These are phyloP conservation scores for Clavariopsis aquatica DNA, from an alignment of 495 filamentous ascomycete genomes.

Conservation along the genomic window DNA sequence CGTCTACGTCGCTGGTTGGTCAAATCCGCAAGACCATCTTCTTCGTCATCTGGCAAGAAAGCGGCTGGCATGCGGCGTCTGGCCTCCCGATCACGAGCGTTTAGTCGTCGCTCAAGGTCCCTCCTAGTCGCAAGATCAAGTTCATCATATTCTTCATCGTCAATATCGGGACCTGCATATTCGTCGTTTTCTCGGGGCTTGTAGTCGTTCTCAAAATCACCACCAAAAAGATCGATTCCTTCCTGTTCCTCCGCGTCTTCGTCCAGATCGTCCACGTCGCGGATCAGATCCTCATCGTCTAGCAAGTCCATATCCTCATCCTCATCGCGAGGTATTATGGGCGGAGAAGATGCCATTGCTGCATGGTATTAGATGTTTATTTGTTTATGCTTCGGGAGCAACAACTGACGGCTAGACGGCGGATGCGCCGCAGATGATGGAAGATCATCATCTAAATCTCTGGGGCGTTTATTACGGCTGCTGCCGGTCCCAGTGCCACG, in stretches of 20 bases:
- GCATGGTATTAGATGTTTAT: background rate
- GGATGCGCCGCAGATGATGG: conserved; percentile 66
- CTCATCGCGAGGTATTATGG: conserved; percentile 59
- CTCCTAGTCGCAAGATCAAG: conserved; percentile 68
- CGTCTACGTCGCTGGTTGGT: conserved; percentile 77
- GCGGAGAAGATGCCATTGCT: conserved; percentile 57
- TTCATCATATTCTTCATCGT: conserved; percentile 80
- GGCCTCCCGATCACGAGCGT: conserved; percentile 78
- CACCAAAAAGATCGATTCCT: conserved; percentile 89
- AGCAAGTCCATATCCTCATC: conserved; percentile 76
- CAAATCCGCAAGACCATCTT: conserved; percentile 75
- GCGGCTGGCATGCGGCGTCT: conserved; percentile 74
- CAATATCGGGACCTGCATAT: conserved; percentile 73
- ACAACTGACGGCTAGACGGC: conserved; percentile 67
- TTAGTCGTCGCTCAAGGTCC: conserved; percentile 78
- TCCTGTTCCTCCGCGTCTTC: conserved; percentile 95
- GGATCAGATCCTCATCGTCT: conserved; percentile 70
- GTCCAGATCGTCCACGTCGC: conserved; percentile 89
- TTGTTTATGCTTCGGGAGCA: background rate
- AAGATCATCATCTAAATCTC: conserved; percentile 73
- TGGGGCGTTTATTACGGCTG: conserved; percentile 75
- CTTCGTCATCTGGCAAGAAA: conserved; percentile 86
- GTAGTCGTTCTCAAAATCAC: conserved; percentile 89
- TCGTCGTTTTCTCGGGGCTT: conserved; percentile 57
- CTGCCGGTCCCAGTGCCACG: conserved; percentile 60